These are phyloP conservation scores for Fraxinus latifolia DNA, from an alignment of 305 asterid species.

Conservation along the genomic window DNA sequence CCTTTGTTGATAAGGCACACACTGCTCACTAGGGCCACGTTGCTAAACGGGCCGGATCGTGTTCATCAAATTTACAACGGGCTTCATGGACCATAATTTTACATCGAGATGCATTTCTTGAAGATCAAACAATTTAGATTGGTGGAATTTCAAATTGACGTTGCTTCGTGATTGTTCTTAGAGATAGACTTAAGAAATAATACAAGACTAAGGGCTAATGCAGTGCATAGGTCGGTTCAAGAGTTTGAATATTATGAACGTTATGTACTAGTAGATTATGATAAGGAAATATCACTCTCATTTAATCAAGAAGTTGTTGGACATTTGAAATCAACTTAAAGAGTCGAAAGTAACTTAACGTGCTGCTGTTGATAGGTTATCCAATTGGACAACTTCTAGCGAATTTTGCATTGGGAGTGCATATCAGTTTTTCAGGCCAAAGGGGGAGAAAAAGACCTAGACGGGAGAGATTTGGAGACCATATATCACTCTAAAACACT, in stretches of 20 bases:
- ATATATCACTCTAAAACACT: no score
- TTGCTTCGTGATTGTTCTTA: not conserved
- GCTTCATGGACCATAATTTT: not conserved
- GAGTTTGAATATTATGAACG: not conserved
- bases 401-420: no score
- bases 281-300: no score
- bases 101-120: not conserved
- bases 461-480: no score
- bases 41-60: not conserved
- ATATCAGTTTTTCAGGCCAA: no score
- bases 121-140: not conserved
- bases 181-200: not conserved
- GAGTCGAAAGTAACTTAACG: no score
- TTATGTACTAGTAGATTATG: not conserved
- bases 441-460: no score
- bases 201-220: not conserved
- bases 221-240: not conserved
- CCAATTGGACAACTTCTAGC: no score
- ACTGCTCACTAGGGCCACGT: not conserved
- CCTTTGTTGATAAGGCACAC: conserved; percentile 23
- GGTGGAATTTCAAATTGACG: not conserved
- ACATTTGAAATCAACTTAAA: no score
- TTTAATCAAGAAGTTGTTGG: no score
- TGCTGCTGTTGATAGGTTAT: no score
- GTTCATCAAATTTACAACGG: not conserved